Conservation (phyloP, 2,329 filamentous ascomycete species). For the Stylonectria norvegica region DNA sequence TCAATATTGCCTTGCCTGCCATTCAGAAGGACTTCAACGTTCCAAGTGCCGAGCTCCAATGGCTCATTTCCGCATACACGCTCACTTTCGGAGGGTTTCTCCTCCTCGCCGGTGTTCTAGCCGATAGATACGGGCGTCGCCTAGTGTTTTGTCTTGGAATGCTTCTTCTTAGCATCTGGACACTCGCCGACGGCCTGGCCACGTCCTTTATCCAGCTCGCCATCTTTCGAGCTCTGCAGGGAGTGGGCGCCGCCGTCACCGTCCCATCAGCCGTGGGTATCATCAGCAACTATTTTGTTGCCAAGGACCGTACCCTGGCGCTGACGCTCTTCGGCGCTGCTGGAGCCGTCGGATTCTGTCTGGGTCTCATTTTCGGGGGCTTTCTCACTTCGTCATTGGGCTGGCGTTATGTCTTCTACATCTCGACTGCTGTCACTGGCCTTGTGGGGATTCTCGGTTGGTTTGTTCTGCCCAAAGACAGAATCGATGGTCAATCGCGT, state of each 20-base stretch:
- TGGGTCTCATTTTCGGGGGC: neutral
- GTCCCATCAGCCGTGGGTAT: conserved; percentile 8
- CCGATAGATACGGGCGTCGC: conserved; percentile 6
- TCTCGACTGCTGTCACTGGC: conserved; percentile 7
- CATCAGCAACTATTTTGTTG: conserved; percentile 9
- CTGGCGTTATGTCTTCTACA: conserved; percentile 11
- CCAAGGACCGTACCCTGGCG: conserved; percentile 6
- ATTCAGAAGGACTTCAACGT: conserved; percentile 11
- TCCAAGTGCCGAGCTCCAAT: conserved; percentile 6
- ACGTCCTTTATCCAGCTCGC: conserved; percentile 6
- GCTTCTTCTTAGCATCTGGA: conserved; percentile 8
- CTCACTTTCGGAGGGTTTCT: conserved; percentile 6
- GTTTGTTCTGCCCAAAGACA: conserved; percentile 37
- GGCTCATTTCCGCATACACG: conserved; percentile 6
- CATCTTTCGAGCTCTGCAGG: conserved; percentile 8
- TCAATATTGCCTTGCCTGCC: conserved; percentile 9
- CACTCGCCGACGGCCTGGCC: conserved; percentile 5
- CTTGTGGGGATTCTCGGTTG: conserved; percentile 24
- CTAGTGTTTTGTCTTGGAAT: conserved; percentile 7
- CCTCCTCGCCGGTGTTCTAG: conserved; percentile 5
- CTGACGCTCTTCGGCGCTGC: conserved; percentile 8
- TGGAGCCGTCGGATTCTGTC: conserved; percentile 7
- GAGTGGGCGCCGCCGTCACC: conserved; percentile 5
- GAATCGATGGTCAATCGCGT: conserved; percentile 28
- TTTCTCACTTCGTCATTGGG: conserved; percentile 10